Base-by-base conservation (phyloP, 306 rosid genomes). In the Corylus avellana region DNA sequence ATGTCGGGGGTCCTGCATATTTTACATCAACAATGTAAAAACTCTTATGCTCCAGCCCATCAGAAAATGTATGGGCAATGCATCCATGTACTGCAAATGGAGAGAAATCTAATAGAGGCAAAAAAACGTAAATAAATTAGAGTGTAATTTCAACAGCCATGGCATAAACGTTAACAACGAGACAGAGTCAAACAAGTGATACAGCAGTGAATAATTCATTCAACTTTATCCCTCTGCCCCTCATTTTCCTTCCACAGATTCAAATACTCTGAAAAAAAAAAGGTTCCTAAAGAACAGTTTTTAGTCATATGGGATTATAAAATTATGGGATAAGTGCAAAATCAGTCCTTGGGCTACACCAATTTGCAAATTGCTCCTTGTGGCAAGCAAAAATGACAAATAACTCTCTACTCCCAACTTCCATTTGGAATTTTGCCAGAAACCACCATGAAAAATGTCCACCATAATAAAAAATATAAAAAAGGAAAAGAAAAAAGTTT, bases 1-100 rank as follows among this genome's bases (percentile, higher is more conserved):
- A 96, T 90, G 86, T 83, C 92, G 22, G 96, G 94, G 68, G 99
- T 96, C 96, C 99, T 96, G 83, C 67, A 79, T 68, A 78, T 79
- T 46, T 76, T 37, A 76, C 78, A 82, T 32, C 61, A 63, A 55
- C 56, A 77, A 63, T 12, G 55, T 70, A 71, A 82, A 77, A 68
- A 83, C 73, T 73, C 53, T 53, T 22, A 67, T 78, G 66, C 46
- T 83, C 53, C 12, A 17, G 70, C 77, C 58, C 12, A 13, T 61
- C 57, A 76, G 22, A 49, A 79, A 63, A 77, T 25, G 63, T 42
- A 67, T 3, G 51, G 51, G 25, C 72, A 67, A 67, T 18, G 50
- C 50, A 37, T 67, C 50, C 9, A 67, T 73, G 51, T 20, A 46
- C 20, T 50, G 54, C 49, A 29, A 59, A 50, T 20, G 56, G 27